Percentiles rank a stretch among this genome's conserved stretches.
phyloP scores from a whole-genome alignment of 805 yeast genomes.

The Barnettozyma populi region DNA sequence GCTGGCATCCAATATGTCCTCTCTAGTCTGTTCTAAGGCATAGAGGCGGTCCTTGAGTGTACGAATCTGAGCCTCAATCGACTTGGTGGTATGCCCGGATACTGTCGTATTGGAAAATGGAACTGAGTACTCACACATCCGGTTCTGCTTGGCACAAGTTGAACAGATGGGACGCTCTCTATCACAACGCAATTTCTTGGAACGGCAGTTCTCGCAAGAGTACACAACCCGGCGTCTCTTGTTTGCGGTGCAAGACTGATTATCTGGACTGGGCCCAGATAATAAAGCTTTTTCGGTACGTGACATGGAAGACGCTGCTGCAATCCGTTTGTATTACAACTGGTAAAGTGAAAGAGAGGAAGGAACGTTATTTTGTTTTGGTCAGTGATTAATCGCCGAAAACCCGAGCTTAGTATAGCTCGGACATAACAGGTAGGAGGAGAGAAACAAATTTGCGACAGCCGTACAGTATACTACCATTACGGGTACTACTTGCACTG shows the following conservation, averaged over 20 bases:
- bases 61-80: conserved; percentile 1
- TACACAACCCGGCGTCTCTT: conserved; percentile 8
- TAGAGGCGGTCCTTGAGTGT: neutral
- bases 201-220: conserved; percentile 11
- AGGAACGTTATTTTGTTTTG: neutral
- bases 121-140: conserved; percentile 2
- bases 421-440: neutral
- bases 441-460: too few relatives aligned
- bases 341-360: neutral
- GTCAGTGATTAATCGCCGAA: neutral
- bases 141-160: conserved; percentile 3
- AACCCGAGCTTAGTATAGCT: neutral
- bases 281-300: neutral
- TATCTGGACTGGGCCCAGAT: neutral
- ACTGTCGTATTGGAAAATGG: neutral
- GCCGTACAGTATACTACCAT: too few relatives aligned
- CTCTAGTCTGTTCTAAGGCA: conserved; percentile 1
- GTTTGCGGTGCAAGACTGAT: neutral
- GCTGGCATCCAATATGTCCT: neutral
- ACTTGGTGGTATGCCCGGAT: neutral
- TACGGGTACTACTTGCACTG: too few relatives aligned
- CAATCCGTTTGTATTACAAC: too few relatives aligned
- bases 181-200: conserved; percentile 10
- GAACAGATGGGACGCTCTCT: conserved; percentile 7
- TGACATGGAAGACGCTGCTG: neutral